Base-by-base conservation (phyloP, 495 filamentous ascomycete species). In the Penicillium dipodomyicola region DNA sequence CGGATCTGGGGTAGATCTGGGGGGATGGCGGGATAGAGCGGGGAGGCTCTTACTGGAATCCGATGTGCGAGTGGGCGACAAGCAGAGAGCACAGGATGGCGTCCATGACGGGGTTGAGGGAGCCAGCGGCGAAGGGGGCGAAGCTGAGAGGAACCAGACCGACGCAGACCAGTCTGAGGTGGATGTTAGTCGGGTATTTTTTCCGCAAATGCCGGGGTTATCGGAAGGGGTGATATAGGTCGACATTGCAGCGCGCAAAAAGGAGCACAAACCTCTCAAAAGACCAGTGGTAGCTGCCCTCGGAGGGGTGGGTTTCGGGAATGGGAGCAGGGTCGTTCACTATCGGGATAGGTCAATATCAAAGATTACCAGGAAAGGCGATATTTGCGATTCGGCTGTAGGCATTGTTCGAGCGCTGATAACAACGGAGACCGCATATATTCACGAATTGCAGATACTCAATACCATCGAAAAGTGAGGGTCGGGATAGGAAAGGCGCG, bases 231-330 rank as follows among this genome's bases (percentile, higher is more conserved):
- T 44, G 9, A 22, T 29, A 22, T 17, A 5, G n/a, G 6, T 52
- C 44, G 44, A 41, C 22, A 27, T 44, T 52, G 15, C 2, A 37
- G 35, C 12, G 27, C 49, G 41, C 32, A 4, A 5, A 15, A 15
- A 35, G 20, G 19, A 19, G 35, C 29, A 65, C 72, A 45, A 70
- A 87, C 87, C 94, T 87, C 81, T 98, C 94, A 69, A 96, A 96
- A 59, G 88, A 86, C 94, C 94, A 98, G 81, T 98, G 94, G 81
- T 97, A 97, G 72, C 89, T 93, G 52, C 94, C 95, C 73, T 97
- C 87, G 20, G 82, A 77, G 15, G 92, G 85, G 51, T 81, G 84
- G 39, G 88, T 62, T 10, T 79, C 61, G 25, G 90, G 91, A n/a
- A 97, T 69, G 25, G 82, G 84, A 44, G 82, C 87, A 52, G 94